Conservation (phyloP, 257 asterid genomes). For the Linderniella brevidens region DNA sequence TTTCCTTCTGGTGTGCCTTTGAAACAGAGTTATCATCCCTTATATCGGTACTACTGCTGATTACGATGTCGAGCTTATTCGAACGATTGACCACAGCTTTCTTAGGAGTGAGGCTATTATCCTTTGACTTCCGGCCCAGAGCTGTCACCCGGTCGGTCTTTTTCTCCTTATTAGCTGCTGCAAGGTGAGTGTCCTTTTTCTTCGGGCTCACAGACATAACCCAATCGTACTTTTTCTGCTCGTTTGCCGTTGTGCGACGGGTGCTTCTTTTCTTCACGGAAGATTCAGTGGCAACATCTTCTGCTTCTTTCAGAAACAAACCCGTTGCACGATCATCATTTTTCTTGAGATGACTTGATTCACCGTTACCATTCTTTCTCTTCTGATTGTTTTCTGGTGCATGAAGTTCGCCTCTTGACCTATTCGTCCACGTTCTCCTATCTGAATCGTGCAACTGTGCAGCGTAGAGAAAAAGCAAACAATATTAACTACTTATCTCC, state of each 20-base stretch:
- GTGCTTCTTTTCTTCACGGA: constrained; percentile 13
- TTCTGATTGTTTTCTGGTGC: constrained; percentile 16
- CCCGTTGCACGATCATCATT: constrained; percentile 12
- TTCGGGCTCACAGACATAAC: no score
- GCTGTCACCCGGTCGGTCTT: no score
- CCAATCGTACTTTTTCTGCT: constrained; percentile 18
- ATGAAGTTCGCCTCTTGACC: constrained; percentile 14
- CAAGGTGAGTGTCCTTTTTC: no score
- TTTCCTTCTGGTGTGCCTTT: no score
- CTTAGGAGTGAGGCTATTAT: no score
- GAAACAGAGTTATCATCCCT: no score
- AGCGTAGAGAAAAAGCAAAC: no score
- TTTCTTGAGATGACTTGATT: constrained; percentile 21
- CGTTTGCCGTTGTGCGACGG: constrained; percentile 9
- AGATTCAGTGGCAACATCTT: constrained; percentile 10
- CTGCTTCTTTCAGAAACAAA: constrained; percentile 17
- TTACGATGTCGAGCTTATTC: no score
- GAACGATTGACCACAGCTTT: not conserved
- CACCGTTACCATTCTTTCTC: constrained; percentile 19
- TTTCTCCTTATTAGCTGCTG: no score
- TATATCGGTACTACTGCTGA: no score
- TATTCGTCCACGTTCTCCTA: constrained; percentile 12
- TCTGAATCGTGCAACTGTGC: constrained; percentile 9
- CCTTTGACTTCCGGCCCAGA: not conserved
- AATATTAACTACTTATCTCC: no score